phyloP scores from a whole-genome alignment of 148 eudicot genomes.

The Mesembryanthemum crystallinum region DNA sequence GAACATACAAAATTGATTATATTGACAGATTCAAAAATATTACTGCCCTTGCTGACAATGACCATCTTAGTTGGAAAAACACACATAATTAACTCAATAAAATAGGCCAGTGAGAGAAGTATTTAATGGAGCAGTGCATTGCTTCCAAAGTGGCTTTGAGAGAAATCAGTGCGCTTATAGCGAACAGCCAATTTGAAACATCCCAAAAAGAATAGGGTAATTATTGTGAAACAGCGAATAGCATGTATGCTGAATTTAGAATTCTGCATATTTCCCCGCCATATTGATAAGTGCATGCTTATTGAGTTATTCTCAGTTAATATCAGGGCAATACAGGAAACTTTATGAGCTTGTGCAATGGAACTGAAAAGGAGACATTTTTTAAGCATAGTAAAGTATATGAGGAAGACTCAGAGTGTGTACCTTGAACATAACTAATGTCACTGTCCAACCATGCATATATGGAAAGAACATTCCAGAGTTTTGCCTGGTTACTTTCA shows the following conservation, averaged over 20 bases:
- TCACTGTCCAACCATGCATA: slow-evolving; percentile 87
- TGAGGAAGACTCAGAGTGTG: slow-evolving; percentile 14
- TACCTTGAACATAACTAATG: slow-evolving; percentile 95
- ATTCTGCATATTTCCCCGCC: background rate
- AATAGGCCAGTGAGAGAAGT: background rate
- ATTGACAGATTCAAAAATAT: background rate
- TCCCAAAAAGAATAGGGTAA: background rate
- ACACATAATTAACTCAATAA: background rate
- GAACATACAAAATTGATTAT: background rate
- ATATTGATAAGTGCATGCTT: background rate
- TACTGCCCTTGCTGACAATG: background rate
- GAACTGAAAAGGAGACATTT: background rate
- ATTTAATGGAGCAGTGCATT: background rate
- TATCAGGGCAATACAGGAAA: background rate
- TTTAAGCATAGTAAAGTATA: background rate
- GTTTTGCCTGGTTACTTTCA: slow-evolving; percentile 80
- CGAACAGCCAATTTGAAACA: background rate
- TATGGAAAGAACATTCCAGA: slow-evolving; percentile 79
- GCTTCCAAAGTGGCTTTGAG: background rate
- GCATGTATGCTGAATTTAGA: background rate
- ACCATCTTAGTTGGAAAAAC: background rate
- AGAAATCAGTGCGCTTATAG: background rate
- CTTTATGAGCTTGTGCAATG: background rate
- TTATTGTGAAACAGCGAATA: background rate
- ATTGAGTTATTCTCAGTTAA: background rate